A percentile compares a stretch with the other conserved stretches of the same genome.
phyloP scores from a whole-genome alignment of 371 early-diverging fungal species.

The Apophysomyces elegans region DNA sequence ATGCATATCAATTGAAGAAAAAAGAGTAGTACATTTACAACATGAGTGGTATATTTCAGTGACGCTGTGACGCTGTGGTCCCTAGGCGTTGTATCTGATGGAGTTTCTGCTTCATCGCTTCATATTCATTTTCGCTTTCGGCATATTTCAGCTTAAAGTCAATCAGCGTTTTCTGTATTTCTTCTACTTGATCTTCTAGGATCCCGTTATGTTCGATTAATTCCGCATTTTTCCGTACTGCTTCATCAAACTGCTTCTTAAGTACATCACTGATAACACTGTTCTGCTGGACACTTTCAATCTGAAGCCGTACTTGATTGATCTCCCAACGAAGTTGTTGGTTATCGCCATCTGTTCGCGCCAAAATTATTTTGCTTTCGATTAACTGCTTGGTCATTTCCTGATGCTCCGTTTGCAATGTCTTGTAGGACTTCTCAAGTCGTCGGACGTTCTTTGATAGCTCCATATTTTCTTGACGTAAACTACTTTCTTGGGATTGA shows the following conservation, averaged over 20 bases:
- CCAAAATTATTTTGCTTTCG: constrained; percentile 48
- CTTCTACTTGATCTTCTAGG: constrained; percentile 66
- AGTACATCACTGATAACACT: neutral
- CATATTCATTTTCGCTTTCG: constrained; percentile 71
- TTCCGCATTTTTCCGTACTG: constrained; percentile 54
- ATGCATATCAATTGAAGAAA: too few relatives aligned
- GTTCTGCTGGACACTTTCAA: neutral
- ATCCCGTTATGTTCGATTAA: constrained; percentile 66
- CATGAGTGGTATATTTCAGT: too few relatives aligned
- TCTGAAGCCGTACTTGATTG: constrained; percentile 4
- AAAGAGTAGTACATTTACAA: too few relatives aligned
- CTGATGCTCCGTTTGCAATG: constrained; percentile 68
- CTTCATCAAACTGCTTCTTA: neutral
- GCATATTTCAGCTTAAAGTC: constrained; percentile 71
- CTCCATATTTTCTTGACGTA: constrained; percentile 63
- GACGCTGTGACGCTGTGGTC: too few relatives aligned
- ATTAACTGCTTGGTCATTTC: constrained; percentile 52
- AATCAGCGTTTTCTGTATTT: constrained; percentile 65
- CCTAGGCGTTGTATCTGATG: too few relatives aligned
- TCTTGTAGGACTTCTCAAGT: constrained; percentile 59
- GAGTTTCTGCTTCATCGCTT: constrained; percentile 53
- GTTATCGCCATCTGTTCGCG: constrained; percentile 42
- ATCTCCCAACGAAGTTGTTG: constrained; percentile 44
- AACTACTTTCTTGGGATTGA: constrained; percentile 51
- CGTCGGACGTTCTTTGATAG: constrained; percentile 52